phyloP scores from a whole-genome alignment of 2,329 filamentous ascomycete genomes.

The Atkinsonella hypoxylon region DNA sequence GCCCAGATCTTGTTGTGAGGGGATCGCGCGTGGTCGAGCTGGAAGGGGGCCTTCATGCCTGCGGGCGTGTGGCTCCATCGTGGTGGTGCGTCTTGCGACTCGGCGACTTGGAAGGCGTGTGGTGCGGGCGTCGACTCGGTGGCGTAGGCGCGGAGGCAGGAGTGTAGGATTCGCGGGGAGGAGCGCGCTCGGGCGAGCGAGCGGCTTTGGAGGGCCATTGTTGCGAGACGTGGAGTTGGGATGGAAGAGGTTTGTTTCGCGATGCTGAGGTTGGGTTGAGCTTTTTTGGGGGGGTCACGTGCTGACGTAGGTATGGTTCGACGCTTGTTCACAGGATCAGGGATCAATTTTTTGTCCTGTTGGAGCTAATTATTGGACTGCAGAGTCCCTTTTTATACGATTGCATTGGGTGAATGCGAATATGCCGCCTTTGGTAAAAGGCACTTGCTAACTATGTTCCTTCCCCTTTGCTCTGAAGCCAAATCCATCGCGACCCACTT shows the following conservation, averaged over 20 bases:
- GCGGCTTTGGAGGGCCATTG: slow-evolving; percentile 25
- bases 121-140: slow-evolving; percentile 14
- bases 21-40: slow-evolving; percentile 43
- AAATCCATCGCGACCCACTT: neutral
- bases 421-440: too few relatives aligned
- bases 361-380: too few relatives aligned
- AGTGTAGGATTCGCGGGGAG: slow-evolving; percentile 12
- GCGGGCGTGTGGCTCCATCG: slow-evolving; percentile 62
- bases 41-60: slow-evolving; percentile 59
- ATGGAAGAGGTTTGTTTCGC: neutral
- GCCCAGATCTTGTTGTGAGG: slow-evolving; percentile 42
- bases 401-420: too few relatives aligned
- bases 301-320: neutral
- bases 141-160: slow-evolving; percentile 18
- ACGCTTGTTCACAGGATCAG: too few relatives aligned
- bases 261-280: neutral
- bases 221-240: neutral
- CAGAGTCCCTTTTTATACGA: too few relatives aligned
- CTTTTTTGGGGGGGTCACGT: neutral
- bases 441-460: too few relatives aligned
- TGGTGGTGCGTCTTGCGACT: slow-evolving; percentile 24
- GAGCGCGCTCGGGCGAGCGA: slow-evolving; percentile 16
- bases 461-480: neutral
- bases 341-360: too few relatives aligned
- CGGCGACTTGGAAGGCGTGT: slow-evolving; percentile 15